Evolutionary conservation across 208 protist species (phyloP).

Genomic region (Leptomonas seymouri): DNA sequence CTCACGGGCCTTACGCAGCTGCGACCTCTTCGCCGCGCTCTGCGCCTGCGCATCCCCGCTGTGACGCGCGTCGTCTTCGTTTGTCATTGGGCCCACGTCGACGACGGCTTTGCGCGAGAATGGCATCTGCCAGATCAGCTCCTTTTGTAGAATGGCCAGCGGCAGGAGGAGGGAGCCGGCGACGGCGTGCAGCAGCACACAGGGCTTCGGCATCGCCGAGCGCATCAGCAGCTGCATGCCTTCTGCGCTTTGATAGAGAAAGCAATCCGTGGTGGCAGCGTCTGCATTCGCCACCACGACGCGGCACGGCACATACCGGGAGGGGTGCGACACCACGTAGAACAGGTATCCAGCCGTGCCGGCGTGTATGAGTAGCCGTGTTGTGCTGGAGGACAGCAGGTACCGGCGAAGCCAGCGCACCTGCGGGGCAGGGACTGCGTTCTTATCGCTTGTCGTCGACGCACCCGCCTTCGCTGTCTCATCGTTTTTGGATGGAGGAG

Average conservation of each 20-base stretch:
- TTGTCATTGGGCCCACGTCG: no score
- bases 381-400: constrained; percentile 28
- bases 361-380: constrained; percentile 28
- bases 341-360: constrained; percentile 14
- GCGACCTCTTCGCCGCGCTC: neutral
- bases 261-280: constrained; percentile 11
- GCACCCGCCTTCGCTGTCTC: neutral
- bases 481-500: neutral
- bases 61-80: no score
- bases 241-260: constrained; percentile 33
- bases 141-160: constrained; percentile 33
- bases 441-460: neutral
- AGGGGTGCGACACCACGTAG: constrained; percentile 26
- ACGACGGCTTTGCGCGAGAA: constrained; percentile 1
- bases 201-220: constrained; percentile 18
- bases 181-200: constrained; percentile 17
- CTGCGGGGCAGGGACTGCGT: neutral
- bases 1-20: constrained; percentile 2
- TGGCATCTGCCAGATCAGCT: constrained; percentile 28
- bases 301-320: constrained; percentile 21
- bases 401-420: constrained; percentile 19
- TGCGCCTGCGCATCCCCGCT: neutral
- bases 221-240: constrained; percentile 43
- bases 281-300: neutral
- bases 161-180: constrained; percentile 27